phyloP scores from a whole-genome alignment of 805 yeast genomes.

The Starmerella scarabaei region DNA sequence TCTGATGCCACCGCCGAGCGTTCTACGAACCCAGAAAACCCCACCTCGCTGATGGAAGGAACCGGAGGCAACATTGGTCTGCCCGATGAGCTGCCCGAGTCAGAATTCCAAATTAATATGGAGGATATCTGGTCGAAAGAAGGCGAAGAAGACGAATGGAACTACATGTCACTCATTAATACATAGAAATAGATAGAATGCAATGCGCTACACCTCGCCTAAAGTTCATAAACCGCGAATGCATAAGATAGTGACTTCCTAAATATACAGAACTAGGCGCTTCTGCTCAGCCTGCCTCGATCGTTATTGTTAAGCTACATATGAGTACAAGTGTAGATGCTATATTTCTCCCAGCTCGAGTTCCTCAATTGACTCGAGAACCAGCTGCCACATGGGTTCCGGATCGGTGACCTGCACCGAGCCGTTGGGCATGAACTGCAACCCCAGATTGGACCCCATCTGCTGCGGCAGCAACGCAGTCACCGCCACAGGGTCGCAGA shows the following conservation, averaged over 20 bases:
- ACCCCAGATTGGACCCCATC: conserved; percentile 13
- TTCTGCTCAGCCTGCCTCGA: no score
- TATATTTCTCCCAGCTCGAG: conserved; percentile 15
- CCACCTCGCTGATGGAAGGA: no score
- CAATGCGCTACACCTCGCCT: no score
- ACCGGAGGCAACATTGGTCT: no score
- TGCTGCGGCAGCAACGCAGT: conserved; percentile 39
- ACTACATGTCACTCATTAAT: conserved; percentile 14
- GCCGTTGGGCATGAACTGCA: conserved; percentile 24
- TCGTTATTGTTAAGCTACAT: no score
- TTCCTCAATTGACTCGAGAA: conserved; percentile 20
- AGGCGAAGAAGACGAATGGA: conserved; percentile 10
- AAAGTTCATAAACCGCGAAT: no score
- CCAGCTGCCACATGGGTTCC: conserved; percentile 18
- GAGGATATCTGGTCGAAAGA: neutral
- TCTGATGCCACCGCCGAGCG: no score
- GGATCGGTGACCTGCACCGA: conserved; percentile 19
- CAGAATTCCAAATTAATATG: no score
- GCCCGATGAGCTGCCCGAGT: no score
- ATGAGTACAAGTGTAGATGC: no score
- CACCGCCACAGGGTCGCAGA: conserved; percentile 70
- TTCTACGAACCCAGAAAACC: neutral
- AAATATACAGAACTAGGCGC: no score
- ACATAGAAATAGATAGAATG: neutral
- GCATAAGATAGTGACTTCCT: no score